Evolutionary conservation across 495 filamentous ascomycete species (phyloP).

Genomic region (Pyronema domesticum): DNA sequence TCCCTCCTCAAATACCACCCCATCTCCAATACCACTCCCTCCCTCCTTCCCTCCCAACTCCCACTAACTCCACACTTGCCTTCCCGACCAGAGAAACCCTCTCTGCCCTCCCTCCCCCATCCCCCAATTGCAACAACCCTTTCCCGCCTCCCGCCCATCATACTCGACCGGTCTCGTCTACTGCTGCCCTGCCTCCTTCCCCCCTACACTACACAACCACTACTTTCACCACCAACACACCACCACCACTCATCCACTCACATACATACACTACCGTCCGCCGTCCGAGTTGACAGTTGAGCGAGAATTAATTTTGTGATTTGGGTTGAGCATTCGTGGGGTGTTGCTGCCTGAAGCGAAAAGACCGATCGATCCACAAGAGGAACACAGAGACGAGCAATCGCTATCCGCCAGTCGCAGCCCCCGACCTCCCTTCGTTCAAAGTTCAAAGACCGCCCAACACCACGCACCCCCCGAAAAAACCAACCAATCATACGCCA

Average conservation of each 20-base stretch:
- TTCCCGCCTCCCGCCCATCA: not conserved
- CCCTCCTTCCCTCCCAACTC: too few relatives aligned
- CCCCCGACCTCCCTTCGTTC: not conserved
- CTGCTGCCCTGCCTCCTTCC: not conserved
- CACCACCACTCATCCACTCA: not conserved
- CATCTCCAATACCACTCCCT: too few relatives aligned
- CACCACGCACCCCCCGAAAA: not conserved
- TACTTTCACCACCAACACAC: not conserved
- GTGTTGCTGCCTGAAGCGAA: not conserved
- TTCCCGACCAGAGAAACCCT: not conserved
- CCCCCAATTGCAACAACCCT: not conserved
- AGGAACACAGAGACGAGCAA: not conserved
- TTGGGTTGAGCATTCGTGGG: not conserved
- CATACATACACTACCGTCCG: not conserved
- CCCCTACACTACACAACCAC: not conserved
- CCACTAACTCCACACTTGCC: too few relatives aligned
- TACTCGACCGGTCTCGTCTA: not conserved
- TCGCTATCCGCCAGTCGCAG: not conserved
- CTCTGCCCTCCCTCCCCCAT: not conserved
- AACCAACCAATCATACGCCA: not conserved
- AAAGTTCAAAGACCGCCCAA: not conserved
- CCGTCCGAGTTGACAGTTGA: not conserved
- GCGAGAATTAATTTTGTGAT: not conserved
- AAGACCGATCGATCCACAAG: not conserved
- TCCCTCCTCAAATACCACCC: too few relatives aligned